phyloP scores from a whole-genome alignment of 2,329 filamentous ascomycete species.

The Alternaria sp. region DNA sequence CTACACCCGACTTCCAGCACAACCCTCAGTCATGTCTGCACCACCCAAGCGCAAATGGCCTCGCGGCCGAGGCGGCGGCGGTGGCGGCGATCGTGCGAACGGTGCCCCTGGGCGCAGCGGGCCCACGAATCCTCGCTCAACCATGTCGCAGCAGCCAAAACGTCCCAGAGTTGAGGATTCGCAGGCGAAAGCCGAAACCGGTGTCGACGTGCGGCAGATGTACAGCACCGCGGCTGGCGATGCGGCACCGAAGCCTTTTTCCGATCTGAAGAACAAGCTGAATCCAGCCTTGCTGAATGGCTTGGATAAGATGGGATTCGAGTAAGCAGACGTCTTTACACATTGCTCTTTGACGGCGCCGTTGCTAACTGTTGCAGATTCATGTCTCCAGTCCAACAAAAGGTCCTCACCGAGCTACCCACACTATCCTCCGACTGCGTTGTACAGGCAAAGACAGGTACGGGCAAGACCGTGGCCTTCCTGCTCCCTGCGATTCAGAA shows the following conservation, averaged over 20 bases:
- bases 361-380: constrained; percentile 37
- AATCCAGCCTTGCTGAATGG: constrained; percentile 40
- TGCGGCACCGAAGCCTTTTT: constrained; percentile 35
- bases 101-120: constrained; percentile 12
- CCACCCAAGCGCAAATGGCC: constrained; percentile 40
- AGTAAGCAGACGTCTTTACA: constrained; percentile 31
- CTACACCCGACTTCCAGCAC: constrained; percentile 1
- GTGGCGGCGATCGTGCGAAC: constrained; percentile 17
- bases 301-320: constrained; percentile 49
- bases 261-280: constrained; percentile 37
- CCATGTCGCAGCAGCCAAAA: constrained; percentile 34
- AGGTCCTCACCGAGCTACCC: constrained; percentile 61
- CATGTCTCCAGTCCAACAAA: constrained; percentile 65
- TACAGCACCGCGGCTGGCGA: constrained; percentile 34
- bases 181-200: constrained; percentile 9
- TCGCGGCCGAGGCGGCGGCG: constrained; percentile 22
- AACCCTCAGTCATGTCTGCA: constrained; percentile 27
- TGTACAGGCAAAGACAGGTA: constrained; percentile 62
- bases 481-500: constrained; percentile 58
- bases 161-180: constrained; percentile 30
- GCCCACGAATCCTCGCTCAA: constrained; percentile 21
- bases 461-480: constrained; percentile 61
- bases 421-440: constrained; percentile 61
- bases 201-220: constrained; percentile 35
- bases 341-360: not conserved